These are phyloP conservation scores for Rhodofomes roseus DNA, from an alignment of 1,284 basidiomycete species.

Conservation along the genomic window DNA sequence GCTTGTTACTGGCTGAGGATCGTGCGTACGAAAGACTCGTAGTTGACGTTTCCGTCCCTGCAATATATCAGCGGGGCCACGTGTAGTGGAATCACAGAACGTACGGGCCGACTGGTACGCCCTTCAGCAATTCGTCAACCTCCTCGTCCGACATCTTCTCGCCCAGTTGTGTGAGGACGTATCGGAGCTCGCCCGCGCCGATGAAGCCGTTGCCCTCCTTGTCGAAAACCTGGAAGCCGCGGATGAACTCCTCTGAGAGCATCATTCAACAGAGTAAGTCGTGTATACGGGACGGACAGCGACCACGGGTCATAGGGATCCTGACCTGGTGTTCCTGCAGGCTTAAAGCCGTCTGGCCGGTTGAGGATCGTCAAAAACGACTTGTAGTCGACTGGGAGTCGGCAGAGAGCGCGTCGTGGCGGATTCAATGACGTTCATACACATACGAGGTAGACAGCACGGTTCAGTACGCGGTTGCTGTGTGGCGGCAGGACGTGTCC, in stretches of 20 bases:
- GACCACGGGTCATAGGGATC: no score
- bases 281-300: background rate
- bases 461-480: background rate
- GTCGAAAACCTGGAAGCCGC: constrained; percentile 99
- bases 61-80: constrained; percentile 2
- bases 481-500: background rate
- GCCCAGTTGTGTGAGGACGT: constrained; percentile 93
- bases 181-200: constrained; percentile 83
- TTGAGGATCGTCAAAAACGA: constrained; percentile 91
- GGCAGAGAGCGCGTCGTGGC: no score
- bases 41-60: constrained; percentile 97
- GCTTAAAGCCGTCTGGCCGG: constrained; percentile 95
- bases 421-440: background rate
- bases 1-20: constrained; percentile 72
- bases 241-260: constrained; percentile 89
- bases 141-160: constrained; percentile 99
- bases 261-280: background rate
- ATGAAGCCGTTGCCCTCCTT: constrained; percentile 83
- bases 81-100: constrained; percentile 28
- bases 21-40: constrained; percentile 92
- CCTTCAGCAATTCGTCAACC: constrained; percentile 97
- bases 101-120: constrained; percentile 83
- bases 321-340: constrained; percentile 86
- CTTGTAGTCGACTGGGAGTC: constrained; percentile 87
- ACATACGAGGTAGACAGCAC: background rate